Percentiles rank a stretch among this genome's conserved stretches.
These are phyloP conservation scores for Mycena rosella DNA, from an alignment of 768 basidiomycete species.

Conservation along the genomic window DNA sequence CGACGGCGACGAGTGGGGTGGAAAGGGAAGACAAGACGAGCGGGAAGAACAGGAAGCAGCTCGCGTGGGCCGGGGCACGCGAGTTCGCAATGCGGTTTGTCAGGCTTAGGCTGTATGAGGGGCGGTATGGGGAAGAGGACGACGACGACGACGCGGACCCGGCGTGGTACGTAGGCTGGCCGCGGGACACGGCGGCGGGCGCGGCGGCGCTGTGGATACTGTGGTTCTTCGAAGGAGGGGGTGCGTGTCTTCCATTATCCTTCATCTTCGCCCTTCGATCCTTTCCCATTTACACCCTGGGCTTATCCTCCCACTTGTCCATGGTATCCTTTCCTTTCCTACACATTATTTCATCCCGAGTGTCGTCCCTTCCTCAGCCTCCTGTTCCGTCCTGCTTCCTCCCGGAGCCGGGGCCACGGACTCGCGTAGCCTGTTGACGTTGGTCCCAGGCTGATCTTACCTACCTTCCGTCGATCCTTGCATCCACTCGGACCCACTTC, in stretches of 20 bases:
- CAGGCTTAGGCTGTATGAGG: not conserved
- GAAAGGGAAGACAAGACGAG: not conserved
- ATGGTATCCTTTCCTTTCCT: not conserved
- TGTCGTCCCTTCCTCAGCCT: not conserved
- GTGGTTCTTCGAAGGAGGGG: slow-evolving; percentile 28
- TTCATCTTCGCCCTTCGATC: not conserved
- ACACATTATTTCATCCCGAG: not conserved
- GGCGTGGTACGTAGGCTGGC: slow-evolving; percentile 23
- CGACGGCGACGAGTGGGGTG: not conserved
- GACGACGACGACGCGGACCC: no score
- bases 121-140: not conserved
- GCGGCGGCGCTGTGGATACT: slow-evolving; percentile 28
- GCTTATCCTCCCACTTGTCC: not conserved
- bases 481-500: no score
- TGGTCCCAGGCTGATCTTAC: no score
- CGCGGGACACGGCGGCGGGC: slow-evolving; percentile 9
- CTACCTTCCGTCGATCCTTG: no score
- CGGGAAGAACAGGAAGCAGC: not conserved
- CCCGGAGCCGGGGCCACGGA: no score
- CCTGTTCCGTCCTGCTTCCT: no score
- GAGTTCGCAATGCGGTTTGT: not conserved
- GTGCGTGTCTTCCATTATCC: not conserved
- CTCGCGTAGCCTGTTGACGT: no score
- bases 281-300: not conserved
- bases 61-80: not conserved